Conservation (phyloP, 2,329 filamentous ascomycete genomes). For the Drechslerella coelobrocha region DNA sequence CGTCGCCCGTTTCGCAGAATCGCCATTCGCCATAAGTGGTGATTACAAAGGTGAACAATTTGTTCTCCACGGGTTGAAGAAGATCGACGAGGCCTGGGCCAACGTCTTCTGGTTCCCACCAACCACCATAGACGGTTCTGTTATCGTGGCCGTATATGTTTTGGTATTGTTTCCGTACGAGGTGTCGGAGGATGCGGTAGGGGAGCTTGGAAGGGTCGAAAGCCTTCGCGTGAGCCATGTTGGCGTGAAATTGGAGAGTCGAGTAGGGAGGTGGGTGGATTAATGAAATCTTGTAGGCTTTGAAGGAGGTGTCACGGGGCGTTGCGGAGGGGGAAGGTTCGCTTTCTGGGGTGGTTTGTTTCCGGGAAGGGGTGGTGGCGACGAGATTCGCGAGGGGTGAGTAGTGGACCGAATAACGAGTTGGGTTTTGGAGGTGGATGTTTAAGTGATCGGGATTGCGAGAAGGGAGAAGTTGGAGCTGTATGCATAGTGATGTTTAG, state of each 20-base stretch:
- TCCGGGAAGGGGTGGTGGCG: constrained; percentile 31
- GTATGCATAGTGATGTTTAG: not conserved
- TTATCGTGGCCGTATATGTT: constrained; percentile 46
- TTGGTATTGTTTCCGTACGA: constrained; percentile 43
- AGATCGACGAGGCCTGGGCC: constrained; percentile 39
- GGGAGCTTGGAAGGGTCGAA: constrained; percentile 46
- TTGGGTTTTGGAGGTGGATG: constrained; percentile 27
- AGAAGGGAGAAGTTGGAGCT: constrained; percentile 38
- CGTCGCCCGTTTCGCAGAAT: constrained; percentile 46
- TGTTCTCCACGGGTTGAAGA: constrained; percentile 38
- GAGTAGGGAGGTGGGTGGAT: constrained; percentile 35
- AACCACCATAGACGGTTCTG: constrained; percentile 37
- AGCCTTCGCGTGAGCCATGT: constrained; percentile 33
- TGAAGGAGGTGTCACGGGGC: constrained; percentile 31
- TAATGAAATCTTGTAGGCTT: constrained; percentile 44
- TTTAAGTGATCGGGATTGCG: not conserved
- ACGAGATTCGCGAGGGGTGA: constrained; percentile 42
- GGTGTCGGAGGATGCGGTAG: constrained; percentile 43
- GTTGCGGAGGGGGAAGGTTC: not conserved
- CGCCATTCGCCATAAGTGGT: constrained; percentile 40
- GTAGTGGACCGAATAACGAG: constrained; percentile 40
- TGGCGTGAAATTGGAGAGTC: constrained; percentile 27
- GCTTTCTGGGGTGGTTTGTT: constrained; percentile 12
- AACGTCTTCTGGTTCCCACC: constrained; percentile 24
- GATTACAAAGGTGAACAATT: constrained; percentile 48